Base-by-base conservation (phyloP, 345 rosid species). In the Eutrema japonicum region DNA sequence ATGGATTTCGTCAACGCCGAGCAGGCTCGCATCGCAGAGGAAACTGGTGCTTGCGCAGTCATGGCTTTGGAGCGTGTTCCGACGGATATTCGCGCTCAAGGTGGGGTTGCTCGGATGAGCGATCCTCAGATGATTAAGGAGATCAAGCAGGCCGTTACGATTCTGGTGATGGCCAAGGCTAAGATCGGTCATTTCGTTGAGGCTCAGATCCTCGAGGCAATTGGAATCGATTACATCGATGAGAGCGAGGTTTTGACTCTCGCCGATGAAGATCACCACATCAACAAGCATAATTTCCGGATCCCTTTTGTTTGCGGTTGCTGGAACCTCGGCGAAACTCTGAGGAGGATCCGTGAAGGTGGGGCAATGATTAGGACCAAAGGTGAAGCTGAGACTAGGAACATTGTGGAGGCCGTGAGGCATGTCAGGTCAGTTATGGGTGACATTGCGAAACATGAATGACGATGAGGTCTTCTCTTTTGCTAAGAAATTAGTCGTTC, bases 301-400 rank as follows among this genome's bases (percentile, higher is more conserved):
- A 82, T 88, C 66, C 98, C 98, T 7, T 92, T 92, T 64, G 96
- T 92, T 6, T 92, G 97, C 33, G 97, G 96, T 5, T 92, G 97
- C 76, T 79, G 96, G 22, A 92, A 89, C 62, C 77, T 92, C 13
- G 96, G 97, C 0, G 96, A 92, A 46, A 96, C 94, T 9, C 73
- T 92, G 27, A 76, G 96, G 33, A 76, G 98, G 80, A 83, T 92
- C 53, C 89, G 96, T 4, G 98, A 92, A 74, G 94, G 96, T 5
- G 94, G 96, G 2, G 98, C 96, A 3, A 92, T 92, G 98, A 92
- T 92, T 37, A 78, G 98, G 42, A 92, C 98, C 18, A 89, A 92
- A 70, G 98, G 98, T 0, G 96, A 92, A 79, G 98, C 96, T 1
- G 96, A 96, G 0, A 89, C 94, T 0, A 96, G 97, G 11, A 92